Evolutionary conservation across 1,139 yeast species (phyloP), one percentile per base, ranked within the genome.

Genomic region (Sugiyamaella neomexicana): DNA sequence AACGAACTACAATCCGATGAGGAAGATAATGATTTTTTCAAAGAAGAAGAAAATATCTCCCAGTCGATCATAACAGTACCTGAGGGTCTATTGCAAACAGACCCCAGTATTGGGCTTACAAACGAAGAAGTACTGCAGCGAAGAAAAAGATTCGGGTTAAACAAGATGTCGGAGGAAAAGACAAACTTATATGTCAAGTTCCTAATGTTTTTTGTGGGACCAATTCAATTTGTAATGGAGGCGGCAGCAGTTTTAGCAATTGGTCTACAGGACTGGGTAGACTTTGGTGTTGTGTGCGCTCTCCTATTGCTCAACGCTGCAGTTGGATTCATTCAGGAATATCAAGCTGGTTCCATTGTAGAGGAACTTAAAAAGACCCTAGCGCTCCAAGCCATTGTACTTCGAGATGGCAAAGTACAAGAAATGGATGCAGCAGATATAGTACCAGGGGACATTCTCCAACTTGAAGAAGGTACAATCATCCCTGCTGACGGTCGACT

Each of bases 161-260:
- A 91, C 77, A 93, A 88, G 78, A 89, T 91, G 96, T 86, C 91
- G 64, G 97, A 91, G 77, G 97, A 90, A 73, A 77, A 82, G 69
- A 96, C 89, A 77, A 88, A 87, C 77, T 64, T 88, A 76, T 69
- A 89, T 58, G 75, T 89, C 65, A 91, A 91, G 80, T 90, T 91
- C 74, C 72, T 88, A 69, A 83, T 85, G 89, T 91, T 89, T 81
- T 91, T 91, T 74, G 88, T 91, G 64, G 98, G 98, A 78, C 97
- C 97, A 66, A 90, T 91, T 75, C 98, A 91, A 80, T 91, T 91
- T 85, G 97, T 91, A 73, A 91, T 91, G 98, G 97, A 90, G 79
- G 76, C 96, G 72, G 98, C 98, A 70, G 97, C 97, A 68, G 82
- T 90, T 62, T 81, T 91, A 75, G 97, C 98, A 68, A 96, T 96